Evolutionary conservation across 345 rosid species (phyloP).

Genomic region (Eucalyptus fibrosa): DNA sequence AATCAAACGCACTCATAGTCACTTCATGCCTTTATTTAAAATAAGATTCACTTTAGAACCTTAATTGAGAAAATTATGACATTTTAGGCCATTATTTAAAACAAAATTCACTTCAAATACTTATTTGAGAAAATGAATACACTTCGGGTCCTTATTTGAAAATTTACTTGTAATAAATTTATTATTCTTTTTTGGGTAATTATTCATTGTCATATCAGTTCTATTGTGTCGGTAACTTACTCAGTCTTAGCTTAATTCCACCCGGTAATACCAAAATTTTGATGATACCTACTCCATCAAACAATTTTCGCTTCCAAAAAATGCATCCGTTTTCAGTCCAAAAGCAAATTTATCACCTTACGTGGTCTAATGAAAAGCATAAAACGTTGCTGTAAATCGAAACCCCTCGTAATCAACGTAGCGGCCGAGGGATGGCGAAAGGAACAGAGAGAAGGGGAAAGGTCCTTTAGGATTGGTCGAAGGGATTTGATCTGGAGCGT

Average conservation of each 20-base stretch:
- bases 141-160: rapidly evolving
- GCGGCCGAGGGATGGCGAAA: background rate
- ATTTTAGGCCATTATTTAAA: too few relatives aligned
- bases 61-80: too few relatives aligned
- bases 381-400: background rate
- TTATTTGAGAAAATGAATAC: too few relatives aligned
- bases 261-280: too few relatives aligned
- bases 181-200: too few relatives aligned
- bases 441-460: background rate
- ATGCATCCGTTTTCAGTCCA: background rate
- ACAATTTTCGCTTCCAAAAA: background rate
- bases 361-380: background rate
- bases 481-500: background rate
- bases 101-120: rapidly evolving
- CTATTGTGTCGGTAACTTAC: background rate
- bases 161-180: too few relatives aligned
- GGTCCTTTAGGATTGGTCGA: background rate
- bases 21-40: too few relatives aligned
- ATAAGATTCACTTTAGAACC: rapidly evolving
- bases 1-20: rapidly evolving
- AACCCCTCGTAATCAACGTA: background rate
- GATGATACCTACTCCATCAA: background rate
- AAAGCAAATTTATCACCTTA: background rate
- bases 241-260: background rate
- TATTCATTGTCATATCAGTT: too few relatives aligned